Evolutionary conservation across 2,329 filamentous ascomycete genomes (phyloP).

Genomic region (Ilyonectria mors-panacis): DNA sequence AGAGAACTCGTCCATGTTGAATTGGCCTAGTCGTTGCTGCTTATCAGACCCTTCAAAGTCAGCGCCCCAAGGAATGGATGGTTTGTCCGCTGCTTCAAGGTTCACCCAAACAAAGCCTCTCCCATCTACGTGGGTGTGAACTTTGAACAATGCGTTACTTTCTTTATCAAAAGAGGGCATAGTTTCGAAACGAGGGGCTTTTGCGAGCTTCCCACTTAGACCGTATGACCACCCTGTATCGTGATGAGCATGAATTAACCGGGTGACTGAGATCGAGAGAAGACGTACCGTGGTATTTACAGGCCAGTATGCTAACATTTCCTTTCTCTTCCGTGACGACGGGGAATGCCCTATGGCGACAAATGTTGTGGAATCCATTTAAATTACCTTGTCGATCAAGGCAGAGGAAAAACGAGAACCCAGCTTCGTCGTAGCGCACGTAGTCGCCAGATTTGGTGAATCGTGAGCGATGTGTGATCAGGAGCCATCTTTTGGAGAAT

Average conservation of each 20-base stretch:
- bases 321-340: conserved; percentile 66
- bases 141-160: conserved; percentile 68
- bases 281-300: conserved; percentile 67
- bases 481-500: conserved; percentile 68
- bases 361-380: conserved; percentile 75
- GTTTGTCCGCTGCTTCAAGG: conserved; percentile 62
- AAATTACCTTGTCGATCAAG: conserved; percentile 65
- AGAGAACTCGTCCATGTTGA: conserved; percentile 65
- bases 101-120: conserved; percentile 73
- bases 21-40: conserved; percentile 59
- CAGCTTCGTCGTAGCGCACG: conserved; percentile 67
- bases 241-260: not conserved
- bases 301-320: conserved; percentile 67
- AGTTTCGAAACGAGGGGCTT: conserved; percentile 72
- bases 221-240: conserved; percentile 70
- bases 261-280: not conserved
- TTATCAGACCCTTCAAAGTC: conserved; percentile 64
- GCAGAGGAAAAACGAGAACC: conserved; percentile 68
- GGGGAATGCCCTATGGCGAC: conserved; percentile 72
- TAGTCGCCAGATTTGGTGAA: conserved; percentile 67
- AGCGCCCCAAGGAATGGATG: conserved; percentile 63
- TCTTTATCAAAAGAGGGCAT: conserved; percentile 69
- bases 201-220: conserved; percentile 69
- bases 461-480: conserved; percentile 65
- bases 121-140: conserved; percentile 66